phyloP scores from a whole-genome alignment of 1,139 yeast species.

The Taphrina populina region DNA sequence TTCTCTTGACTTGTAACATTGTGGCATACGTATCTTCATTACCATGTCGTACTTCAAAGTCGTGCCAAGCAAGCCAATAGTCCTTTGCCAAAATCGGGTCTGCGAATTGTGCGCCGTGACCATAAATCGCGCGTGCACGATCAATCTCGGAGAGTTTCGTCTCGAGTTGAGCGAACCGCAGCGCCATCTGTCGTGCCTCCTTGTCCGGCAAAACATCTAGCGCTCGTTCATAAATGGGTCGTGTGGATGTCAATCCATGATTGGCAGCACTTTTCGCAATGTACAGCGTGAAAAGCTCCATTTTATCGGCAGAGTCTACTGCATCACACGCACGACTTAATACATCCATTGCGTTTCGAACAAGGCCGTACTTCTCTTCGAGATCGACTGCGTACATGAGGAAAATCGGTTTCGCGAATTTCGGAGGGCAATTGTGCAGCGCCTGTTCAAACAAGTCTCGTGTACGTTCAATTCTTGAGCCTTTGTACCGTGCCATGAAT shows the following conservation, averaged over 20 bases:
- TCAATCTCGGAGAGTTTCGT: slow-evolving; percentile 51
- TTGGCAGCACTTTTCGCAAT: slow-evolving; percentile 44
- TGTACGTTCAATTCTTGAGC: slow-evolving; percentile 54
- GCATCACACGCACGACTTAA: slow-evolving; percentile 49
- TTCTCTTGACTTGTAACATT: slow-evolving; percentile 66
- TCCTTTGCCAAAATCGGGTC: slow-evolving; percentile 47
- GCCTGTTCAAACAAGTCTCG: slow-evolving; percentile 75
- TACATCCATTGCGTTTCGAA: slow-evolving; percentile 50
- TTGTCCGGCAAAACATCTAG: slow-evolving; percentile 48
- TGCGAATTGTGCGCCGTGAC: slow-evolving; percentile 51
- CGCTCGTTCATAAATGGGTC: slow-evolving; percentile 51
- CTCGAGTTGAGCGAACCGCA: slow-evolving; percentile 54
- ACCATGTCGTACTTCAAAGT: slow-evolving; percentile 71
- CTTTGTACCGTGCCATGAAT: slow-evolving; percentile 47
- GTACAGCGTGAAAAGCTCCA: slow-evolving; percentile 46
- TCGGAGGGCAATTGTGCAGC: slow-evolving; percentile 53
- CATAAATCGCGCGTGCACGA: slow-evolving; percentile 63
- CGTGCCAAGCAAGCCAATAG: slow-evolving; percentile 68
- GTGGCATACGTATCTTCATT: slow-evolving; percentile 69
- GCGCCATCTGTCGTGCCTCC: slow-evolving; percentile 45
- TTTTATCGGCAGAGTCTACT: slow-evolving; percentile 44
- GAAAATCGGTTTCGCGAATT: slow-evolving; percentile 53
- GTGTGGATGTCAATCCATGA: slow-evolving; percentile 47
- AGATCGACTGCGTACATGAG: slow-evolving; percentile 57
- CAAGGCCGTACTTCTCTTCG: slow-evolving; percentile 57